phyloP scores from a whole-genome alignment of 176 grass and related monocot genomes.

The Oryza punctata region DNA sequence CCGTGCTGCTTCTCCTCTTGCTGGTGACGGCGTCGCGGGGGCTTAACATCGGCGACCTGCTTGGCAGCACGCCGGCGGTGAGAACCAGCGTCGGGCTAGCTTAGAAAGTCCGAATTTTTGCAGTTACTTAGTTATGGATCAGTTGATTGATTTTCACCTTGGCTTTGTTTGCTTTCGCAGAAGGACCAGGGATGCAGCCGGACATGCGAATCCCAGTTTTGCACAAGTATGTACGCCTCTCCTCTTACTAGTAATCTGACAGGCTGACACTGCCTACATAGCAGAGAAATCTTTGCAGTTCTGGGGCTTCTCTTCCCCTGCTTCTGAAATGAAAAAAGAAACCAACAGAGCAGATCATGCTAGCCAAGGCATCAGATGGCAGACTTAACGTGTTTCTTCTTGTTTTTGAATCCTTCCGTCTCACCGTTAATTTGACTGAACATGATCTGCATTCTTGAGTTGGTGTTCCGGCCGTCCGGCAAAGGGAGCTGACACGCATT shows the following conservation, averaged over 20 bases:
- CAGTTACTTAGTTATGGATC: not conserved
- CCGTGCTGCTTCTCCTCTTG: conserved; percentile 40
- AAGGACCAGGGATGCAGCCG: conserved; percentile 65
- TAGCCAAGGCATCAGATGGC: no score
- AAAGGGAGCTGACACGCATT: conserved; percentile 18
- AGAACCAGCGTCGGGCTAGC: not conserved
- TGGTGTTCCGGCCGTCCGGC: no score
- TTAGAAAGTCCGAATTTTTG: not conserved
- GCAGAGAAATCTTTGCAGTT: not conserved
- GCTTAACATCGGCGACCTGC: conserved; percentile 47
- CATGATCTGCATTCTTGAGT: no score
- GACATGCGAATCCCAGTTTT: conserved; percentile 70
- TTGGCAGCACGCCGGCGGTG: conserved; percentile 39
- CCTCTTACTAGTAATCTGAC: not conserved
- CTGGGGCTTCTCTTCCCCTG: not conserved
- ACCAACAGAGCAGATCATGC: not conserved
- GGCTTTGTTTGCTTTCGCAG: conserved; percentile 39
- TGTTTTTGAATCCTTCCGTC: not conserved
- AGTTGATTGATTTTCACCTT: not conserved
- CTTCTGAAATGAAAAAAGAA: not conserved
- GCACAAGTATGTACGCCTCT: conserved; percentile 45
- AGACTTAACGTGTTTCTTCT: no score
- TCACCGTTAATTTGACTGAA: not conserved
- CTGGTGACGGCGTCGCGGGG: conserved; percentile 29
- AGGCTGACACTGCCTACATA: not conserved